These are phyloP conservation scores for Populus pruinosa DNA, from an alignment of 345 rosid genomes.

Conservation along the genomic window DNA sequence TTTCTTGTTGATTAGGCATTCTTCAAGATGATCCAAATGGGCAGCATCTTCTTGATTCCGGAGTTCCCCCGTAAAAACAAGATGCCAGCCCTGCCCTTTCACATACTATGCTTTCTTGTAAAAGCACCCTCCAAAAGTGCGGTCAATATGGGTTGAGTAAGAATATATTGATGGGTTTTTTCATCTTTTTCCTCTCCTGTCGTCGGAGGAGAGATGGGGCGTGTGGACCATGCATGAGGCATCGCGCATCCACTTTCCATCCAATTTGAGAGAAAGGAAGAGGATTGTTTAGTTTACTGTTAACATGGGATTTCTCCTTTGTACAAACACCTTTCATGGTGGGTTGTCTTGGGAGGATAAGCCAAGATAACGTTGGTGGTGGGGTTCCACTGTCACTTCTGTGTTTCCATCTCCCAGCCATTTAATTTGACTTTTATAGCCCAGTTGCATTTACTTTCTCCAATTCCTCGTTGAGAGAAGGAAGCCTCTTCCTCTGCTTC, in stretches of 20 bases:
- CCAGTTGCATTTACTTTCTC: neutral
- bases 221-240: neutral
- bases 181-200: too few relatives aligned
- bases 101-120: too few relatives aligned
- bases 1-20: too few relatives aligned
- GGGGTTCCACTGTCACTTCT: conserved; percentile 29
- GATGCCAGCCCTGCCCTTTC: neutral
- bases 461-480: too few relatives aligned
- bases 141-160: neutral
- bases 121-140: neutral
- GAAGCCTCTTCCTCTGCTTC: too few relatives aligned
- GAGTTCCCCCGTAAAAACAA: neutral
- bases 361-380: conserved; percentile 42
- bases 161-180: neutral
- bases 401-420: neutral
- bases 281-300: neutral
- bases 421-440: neutral
- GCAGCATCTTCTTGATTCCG: neutral
- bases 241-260: neutral
- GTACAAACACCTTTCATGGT: conserved; percentile 33
- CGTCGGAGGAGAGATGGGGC: neutral
- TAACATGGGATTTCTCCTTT: neutral
- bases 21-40: too few relatives aligned
- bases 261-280: neutral
- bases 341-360: conserved; percentile 34